Evolutionary conservation across 163 green algal genomes (phyloP).

Genomic region (Scenedesmus sp.): DNA sequence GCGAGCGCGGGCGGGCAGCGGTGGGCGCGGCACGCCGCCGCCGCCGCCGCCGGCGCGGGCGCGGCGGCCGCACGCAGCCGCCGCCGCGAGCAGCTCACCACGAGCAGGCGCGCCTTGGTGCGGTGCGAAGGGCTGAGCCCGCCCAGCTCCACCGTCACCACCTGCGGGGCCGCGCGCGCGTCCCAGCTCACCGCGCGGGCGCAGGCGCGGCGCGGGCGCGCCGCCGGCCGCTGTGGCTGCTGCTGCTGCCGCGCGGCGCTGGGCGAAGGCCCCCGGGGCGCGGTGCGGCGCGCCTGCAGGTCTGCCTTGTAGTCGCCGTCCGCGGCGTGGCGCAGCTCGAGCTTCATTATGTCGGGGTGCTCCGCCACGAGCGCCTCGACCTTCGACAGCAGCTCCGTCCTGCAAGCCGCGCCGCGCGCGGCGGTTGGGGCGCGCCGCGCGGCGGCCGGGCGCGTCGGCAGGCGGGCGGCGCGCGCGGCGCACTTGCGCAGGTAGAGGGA

Average conservation of each 20-base stretch:
- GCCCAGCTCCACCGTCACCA: constrained; percentile 73
- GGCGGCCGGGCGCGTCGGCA: neutral
- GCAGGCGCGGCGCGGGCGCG: neutral
- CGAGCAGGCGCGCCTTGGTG: constrained; percentile 70
- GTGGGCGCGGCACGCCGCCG: neutral
- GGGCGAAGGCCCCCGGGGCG: no score
- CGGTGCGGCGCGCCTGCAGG: constrained; percentile 63
- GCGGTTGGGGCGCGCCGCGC: no score
- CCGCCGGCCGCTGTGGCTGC: neutral
- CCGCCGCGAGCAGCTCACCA: constrained; percentile 59
- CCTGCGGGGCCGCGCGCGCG: constrained; percentile 39
- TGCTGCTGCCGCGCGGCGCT: neutral
- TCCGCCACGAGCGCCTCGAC: constrained; percentile 58
- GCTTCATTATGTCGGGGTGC: constrained; percentile 53
- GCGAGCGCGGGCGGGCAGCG: neutral
- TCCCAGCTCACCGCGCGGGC: neutral
- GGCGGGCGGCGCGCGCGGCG: neutral
- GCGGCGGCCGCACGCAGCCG: neutral
- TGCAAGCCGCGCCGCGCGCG: constrained; percentile 36
- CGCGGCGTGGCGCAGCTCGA: constrained; percentile 40
- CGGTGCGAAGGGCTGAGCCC: constrained; percentile 54
- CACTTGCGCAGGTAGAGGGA: constrained; percentile 74
- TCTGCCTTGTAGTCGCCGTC: constrained; percentile 62
- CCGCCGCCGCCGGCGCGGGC: no score
- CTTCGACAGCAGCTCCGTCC: constrained; percentile 62